Conservation (phyloP, 495 filamentous ascomycete genomes). For the Copromyces sp. region DNA sequence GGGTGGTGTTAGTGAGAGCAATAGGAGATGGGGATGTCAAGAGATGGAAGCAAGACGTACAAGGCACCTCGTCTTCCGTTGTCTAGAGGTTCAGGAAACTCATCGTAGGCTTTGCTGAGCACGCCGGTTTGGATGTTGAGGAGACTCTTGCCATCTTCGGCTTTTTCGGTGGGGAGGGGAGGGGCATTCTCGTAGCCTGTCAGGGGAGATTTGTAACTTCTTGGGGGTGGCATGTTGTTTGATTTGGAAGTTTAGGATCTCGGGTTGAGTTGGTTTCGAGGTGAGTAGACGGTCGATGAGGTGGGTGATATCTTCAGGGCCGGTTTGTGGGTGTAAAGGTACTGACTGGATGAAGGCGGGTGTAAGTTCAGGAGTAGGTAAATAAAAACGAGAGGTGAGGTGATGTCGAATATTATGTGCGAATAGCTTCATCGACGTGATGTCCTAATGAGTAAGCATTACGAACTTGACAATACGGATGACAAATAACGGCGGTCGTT, state of each 20-base stretch:
- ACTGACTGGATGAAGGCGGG: background rate
- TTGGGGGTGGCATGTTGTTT: background rate
- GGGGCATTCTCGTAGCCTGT: constrained; percentile 53
- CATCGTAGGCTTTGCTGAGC: constrained; percentile 53
- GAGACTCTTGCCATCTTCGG: constrained; percentile 57
- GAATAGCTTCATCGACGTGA: background rate
- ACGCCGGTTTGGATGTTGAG: constrained; percentile 47
- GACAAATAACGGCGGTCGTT: background rate
- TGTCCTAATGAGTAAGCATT: background rate
- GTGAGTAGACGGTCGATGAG: background rate
- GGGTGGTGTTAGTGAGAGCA: background rate
- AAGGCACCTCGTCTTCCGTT: constrained; percentile 51
- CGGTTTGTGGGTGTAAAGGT: background rate
- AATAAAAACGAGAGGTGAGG: background rate
- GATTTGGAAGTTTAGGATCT: background rate
- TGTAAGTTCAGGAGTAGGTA: background rate
- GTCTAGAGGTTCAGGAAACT: constrained; percentile 53
- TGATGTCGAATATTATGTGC: background rate
- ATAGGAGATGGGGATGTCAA: background rate
- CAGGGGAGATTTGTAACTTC: constrained; percentile 57
- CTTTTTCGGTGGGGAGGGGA: constrained; percentile 50
- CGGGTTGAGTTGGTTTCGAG: background rate
- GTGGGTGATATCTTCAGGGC: background rate
- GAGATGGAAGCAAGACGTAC: constrained; percentile 23
- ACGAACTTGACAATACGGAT: background rate